Evolutionary conservation across 495 filamentous ascomycete species (phyloP), one percentile per base, ranked within the genome.

Genomic region (Penicillium ochrochloron): DNA sequence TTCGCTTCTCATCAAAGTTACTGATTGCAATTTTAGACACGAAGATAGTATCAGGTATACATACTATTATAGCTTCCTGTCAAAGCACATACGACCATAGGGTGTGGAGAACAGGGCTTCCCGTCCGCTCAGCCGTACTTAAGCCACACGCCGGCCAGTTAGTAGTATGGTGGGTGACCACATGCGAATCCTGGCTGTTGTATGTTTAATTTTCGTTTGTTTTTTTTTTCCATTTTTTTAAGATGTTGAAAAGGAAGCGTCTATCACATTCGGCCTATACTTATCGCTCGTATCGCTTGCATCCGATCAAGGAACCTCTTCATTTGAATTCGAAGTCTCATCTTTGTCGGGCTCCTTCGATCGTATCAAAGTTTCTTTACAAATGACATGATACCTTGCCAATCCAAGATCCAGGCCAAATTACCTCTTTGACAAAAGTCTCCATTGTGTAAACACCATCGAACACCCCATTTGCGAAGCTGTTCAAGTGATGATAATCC

Each of bases 381-480:
- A 21, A 21, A 46, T 46, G 42, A 17, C 19, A 42, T 17, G 19
- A 42, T n/a, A 42, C 39, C 39, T 42, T 42, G 39, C 39, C 39
- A 42, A 42, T 42, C 39, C 39, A 42, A 42, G 39, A 42, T 42
- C 39, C 39, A 17, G 39, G 39, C 39, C 39, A n/a, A 17, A n/a
- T n/a, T 42, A 42, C 39, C 39, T 42, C 39, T 42, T 42, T 17
- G 39, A 86, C 85, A 29, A 87, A 78, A 0, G 84, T 87, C 65
- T 88, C 85, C 77, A 86, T 85, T 2, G 84, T 86, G 65, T 87
- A 88, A 52, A 82, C 68, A n/a, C 84, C 85, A 7, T 88, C 84
- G 6, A 86, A 83, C 55, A 82, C 66, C 19, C 85, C 85, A 62
- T 87, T 82, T 21, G 78, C 72, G 35, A 85, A 73, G 12, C 59